Conservation (phyloP, 805 yeast species). For the Blastobotrys mokoenaii region DNA sequence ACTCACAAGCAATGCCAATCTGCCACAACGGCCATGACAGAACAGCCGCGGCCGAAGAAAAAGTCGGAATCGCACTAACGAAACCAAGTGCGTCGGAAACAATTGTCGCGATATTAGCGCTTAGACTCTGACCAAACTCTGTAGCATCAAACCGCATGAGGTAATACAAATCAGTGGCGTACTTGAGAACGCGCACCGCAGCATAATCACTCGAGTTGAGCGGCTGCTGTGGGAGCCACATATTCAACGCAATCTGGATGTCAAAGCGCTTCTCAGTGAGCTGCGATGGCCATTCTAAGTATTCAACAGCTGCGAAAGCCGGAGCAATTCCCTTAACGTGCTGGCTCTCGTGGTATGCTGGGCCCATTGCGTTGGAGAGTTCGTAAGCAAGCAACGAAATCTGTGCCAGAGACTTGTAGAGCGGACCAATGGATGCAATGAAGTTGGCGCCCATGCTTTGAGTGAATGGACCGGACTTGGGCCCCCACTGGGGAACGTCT, state of each 20-base stretch:
- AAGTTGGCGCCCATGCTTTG: not conserved
- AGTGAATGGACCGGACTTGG: too few species aligned
- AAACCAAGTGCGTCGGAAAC: conserved; percentile 5
- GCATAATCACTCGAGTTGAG: not conserved
- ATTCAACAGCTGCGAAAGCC: not conserved
- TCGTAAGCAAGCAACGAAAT: not conserved
- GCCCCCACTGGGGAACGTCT: not conserved
- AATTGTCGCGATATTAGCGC: not conserved
- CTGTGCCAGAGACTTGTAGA: not conserved
- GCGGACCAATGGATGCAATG: not conserved
- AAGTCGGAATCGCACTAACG: conserved; percentile 4
- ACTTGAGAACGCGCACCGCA: conserved; percentile 8
- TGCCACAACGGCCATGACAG: conserved; percentile 15
- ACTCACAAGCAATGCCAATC: conserved; percentile 9
- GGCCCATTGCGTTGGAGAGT: not conserved
- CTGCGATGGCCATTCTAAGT: conserved; percentile 1
- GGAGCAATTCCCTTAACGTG: not conserved
- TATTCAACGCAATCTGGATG: conserved; percentile 4
- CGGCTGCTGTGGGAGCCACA: conserved; percentile 4
- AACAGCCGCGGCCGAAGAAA: conserved; percentile 2
- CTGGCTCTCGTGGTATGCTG: not conserved
- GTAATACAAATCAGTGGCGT: conserved; percentile 9
- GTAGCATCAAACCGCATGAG: conserved; percentile 7
- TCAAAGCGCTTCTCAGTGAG: conserved; percentile 1
- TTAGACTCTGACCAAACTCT: conserved; percentile 4